Evolutionary conservation across 78 protist genomes (phyloP), one percentile per base, ranked within the genome.

Genomic region (Cavenderia fasciculata): DNA sequence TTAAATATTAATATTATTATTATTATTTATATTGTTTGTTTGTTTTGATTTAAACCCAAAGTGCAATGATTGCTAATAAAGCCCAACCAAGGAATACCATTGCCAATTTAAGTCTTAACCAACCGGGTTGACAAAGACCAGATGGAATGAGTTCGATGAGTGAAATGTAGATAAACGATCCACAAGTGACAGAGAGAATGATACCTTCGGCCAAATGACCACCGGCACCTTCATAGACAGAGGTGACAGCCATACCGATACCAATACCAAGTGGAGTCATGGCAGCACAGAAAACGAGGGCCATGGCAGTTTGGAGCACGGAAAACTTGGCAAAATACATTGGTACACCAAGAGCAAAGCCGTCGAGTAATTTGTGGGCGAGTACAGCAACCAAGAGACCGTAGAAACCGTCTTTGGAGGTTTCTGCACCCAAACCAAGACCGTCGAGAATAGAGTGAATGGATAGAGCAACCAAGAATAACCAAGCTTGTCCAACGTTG

Each of bases 261-360:
- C 88, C 88, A 52, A 79, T 79, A 19, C 88, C 88, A 4, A 79
- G 44, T 29, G 88, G 88, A 7, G 88, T 79, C 88, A 79, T 79
- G 10, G 88, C 88, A 2, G 88, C 88, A 11, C 76, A 69, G 36
- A 79, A 79, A 4, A 18, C 40, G 0, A 79, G 49, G 1, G 77
- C 23, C 4, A 66, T 29, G 12, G 69, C 23, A 25, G 76, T 46
- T 16, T 51, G 63, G 10, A 38, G 2, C 11, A 56, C 19, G 11
- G 77, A 41, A 21, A 79, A 79, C 18, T 61, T 44, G 12, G 88
- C 75, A 41, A 40, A 79, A 14, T 59, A 66, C 4, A 79, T 51
- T 23, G 88, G 76, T 38, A 79, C 74, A 40, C 88, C 88, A 1
- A 79, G 52, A 25, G 74, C 88, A 6, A 79, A 66, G 1, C 88